Evolutionary conservation across 331 rosid genomes (phyloP).

Genomic region (Pyracantha coccinea): DNA sequence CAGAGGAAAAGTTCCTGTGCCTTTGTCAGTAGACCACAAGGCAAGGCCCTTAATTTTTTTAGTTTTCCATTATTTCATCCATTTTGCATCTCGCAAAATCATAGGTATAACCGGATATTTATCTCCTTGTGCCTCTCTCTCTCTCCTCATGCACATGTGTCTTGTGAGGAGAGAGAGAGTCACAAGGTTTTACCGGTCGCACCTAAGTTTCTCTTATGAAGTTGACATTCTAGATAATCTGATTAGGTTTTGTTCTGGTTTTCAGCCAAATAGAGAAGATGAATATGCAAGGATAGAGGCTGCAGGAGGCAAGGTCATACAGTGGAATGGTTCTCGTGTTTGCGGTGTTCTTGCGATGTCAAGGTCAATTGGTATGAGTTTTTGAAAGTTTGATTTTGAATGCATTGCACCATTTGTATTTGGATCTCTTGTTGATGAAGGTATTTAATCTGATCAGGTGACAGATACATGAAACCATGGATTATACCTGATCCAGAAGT

Average conservation of each 20-base stretch:
- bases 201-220: background rate
- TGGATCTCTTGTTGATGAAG: background rate
- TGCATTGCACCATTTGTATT: too few relatives aligned
- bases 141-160: too few relatives aligned
- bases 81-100: background rate
- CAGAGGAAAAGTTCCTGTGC: slow-evolving; percentile 55
- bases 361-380: slow-evolving; percentile 64
- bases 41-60: slow-evolving; percentile 20
- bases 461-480: slow-evolving; percentile 71
- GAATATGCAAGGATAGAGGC: slow-evolving; percentile 71
- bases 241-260: slow-evolving; percentile 6
- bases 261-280: slow-evolving; percentile 70
- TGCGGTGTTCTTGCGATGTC: slow-evolving; percentile 84
- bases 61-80: background rate
- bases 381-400: background rate
- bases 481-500: slow-evolving; percentile 76
- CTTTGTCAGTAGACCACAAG: slow-evolving; percentile 76
- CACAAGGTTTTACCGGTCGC: background rate
- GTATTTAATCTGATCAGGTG: slow-evolving; percentile 35
- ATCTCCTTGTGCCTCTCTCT: background rate
- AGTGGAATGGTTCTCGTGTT: slow-evolving; percentile 67
- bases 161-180: too few relatives aligned
- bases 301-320: slow-evolving; percentile 68
- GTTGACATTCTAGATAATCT: background rate
- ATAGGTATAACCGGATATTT: background rate